Evolutionary conservation across 352 stramenopile genomes (phyloP).

Genomic region (Phytophthora cajani): DNA sequence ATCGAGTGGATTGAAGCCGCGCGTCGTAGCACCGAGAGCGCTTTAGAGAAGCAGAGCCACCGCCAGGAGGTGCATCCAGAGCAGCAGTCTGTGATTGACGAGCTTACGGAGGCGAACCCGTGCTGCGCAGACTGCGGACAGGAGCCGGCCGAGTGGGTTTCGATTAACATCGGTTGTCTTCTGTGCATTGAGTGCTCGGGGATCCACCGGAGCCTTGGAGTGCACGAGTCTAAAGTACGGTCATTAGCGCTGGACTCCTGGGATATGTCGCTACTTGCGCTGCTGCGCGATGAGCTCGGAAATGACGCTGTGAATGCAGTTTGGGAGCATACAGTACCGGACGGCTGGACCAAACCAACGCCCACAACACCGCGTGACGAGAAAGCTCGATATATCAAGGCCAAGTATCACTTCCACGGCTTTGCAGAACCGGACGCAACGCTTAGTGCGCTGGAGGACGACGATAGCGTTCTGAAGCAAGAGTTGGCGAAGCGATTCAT

Average conservation of each 20-base stretch:
- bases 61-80: constrained; percentile 84
- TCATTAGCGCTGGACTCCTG: constrained; percentile 90
- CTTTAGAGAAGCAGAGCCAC: constrained; percentile 85
- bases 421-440: constrained; percentile 55
- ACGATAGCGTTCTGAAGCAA: constrained; percentile 28
- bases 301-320: constrained; percentile 75
- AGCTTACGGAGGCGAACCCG: constrained; percentile 63
- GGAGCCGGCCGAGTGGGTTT: constrained; percentile 94
- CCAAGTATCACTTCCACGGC: constrained; percentile 85
- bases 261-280: constrained; percentile 77
- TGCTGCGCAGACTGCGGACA: constrained; percentile 79
- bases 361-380: constrained; percentile 62
- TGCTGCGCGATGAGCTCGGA: constrained; percentile 74
- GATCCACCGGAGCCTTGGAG: constrained; percentile 96
- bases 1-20: constrained; percentile 85
- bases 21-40: constrained; percentile 79
- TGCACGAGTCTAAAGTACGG: constrained; percentile 97
- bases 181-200: constrained; percentile 98
- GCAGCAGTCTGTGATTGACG: constrained; percentile 72
- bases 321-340: constrained; percentile 67
- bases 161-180: constrained; percentile 96
- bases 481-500: constrained; percentile 62
- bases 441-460: constrained; percentile 31
- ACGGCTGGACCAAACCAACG: constrained; percentile 61
- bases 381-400: constrained; percentile 85